Base-by-base conservation (phyloP, 192 early-diverging fungal species). In the Paraglomus occultum region DNA sequence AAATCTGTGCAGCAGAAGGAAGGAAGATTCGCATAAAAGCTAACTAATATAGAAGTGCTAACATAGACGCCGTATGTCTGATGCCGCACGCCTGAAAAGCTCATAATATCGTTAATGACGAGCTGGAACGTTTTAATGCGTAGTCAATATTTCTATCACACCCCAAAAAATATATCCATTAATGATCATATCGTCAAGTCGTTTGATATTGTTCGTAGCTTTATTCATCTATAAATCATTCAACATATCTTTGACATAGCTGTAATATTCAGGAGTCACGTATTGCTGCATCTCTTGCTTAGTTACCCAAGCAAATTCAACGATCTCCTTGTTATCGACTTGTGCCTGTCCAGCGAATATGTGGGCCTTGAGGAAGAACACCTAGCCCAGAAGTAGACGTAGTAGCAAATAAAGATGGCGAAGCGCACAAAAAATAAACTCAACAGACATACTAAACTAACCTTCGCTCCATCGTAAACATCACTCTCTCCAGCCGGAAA, bases 291-390 rank as follows among this genome's bases (percentile, higher is more conserved):
- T 75, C 70, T 91, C 90, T 60, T 86, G 71, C 77, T 88, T 88
- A 10, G 86, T 91, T 51, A 90, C 76, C 91, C 91, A 93, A 20
- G 87, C 89, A 77, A 84, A 86, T 65, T 91, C 88, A 14, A 79
- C 67, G 39, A 84, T 78, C 72, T 88, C 78, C 22, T 84, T 74
- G 14, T 82, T 76, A 64, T 87, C 84, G 9, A 84, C 75, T 58
- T 80, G 66, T 15, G 84, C 88, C 75, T 92, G 87, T 5, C 94
- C 94, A 6, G 86, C 78, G 15, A 93, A 79, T 51, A 92, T 90
- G 51, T 92, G 87, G 0, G 86, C 87, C 79, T 94, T 94, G 87
- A 96, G 88, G 71, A 89, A 94, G 77, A 96, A 96, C 7, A 88
- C 82, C 83, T 92, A 67, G 5, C n/a, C n/a, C 73, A 17, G 43